These are phyloP conservation scores for Venturia carpophila DNA, from an alignment of 2,329 filamentous ascomycete genomes.

Conservation along the genomic window DNA sequence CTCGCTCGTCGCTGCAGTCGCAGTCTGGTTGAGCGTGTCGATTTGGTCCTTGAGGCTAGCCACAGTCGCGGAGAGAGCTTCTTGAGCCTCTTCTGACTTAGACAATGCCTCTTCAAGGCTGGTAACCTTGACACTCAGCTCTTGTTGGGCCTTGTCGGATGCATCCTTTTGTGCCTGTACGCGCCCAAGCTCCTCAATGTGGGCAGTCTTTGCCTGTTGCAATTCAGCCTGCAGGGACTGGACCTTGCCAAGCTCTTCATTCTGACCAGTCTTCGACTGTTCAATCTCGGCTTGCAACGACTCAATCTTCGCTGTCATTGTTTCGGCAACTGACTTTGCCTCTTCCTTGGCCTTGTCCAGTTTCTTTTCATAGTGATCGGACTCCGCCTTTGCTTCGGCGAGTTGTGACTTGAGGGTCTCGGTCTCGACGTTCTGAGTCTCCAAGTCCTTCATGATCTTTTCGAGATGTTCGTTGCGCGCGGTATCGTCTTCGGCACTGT, in stretches of 20 bases:
- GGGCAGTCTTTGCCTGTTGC: neutral
- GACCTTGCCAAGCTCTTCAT: neutral
- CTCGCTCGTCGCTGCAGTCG: neutral
- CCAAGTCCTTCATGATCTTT: conserved; percentile 9
- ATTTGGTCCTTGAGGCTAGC: neutral
- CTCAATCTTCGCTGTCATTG: neutral
- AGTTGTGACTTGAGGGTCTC: neutral
- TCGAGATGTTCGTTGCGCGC: neutral
- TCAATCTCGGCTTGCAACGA: neutral
- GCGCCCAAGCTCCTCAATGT: neutral
- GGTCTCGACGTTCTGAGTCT: neutral
- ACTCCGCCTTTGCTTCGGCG: conserved; percentile 1
- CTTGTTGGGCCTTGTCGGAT: neutral
- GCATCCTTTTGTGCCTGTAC: neutral
- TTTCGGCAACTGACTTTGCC: neutral
- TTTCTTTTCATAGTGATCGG: conserved; percentile 1
- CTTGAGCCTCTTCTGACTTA: neutral
- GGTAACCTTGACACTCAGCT: neutral
- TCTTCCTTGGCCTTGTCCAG: neutral
- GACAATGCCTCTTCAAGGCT: neutral
- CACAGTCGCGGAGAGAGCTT: neutral
- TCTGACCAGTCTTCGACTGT: neutral
- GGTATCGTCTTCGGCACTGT: neutral
- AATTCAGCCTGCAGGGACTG: neutral
- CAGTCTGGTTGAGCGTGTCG: neutral